Evolutionary conservation across 169 alveolate species (phyloP).

Genomic region (Hepatocystis sp.): DNA sequence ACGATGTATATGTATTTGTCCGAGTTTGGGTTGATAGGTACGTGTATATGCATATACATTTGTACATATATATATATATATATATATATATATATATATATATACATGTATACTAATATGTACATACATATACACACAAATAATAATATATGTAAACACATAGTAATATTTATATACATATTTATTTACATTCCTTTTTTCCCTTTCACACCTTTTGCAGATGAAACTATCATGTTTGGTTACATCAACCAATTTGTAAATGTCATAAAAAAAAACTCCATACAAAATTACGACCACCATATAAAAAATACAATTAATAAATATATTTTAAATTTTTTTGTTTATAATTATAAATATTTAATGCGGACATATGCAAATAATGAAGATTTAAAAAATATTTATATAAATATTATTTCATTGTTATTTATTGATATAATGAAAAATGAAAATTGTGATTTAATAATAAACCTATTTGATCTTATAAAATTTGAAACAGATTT

Average conservation of each 20-base stretch:
- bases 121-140: no score
- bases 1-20: constrained; percentile 13
- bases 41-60: constrained; percentile 2
- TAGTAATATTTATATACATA: no score
- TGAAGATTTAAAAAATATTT: constrained; percentile 17
- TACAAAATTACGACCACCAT: constrained; percentile 11
- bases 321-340: constrained; percentile 20
- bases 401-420: constrained; percentile 12
- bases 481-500: constrained; percentile 6
- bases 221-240: not conserved
- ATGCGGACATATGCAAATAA: not conserved
- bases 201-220: constrained; percentile 2
- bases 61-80: not conserved
- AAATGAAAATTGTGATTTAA: constrained; percentile 7
- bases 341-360: constrained; percentile 23
- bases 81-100: not conserved
- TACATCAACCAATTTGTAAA: constrained; percentile 4
- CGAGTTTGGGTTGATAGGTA: constrained; percentile 44
- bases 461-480: constrained; percentile 6
- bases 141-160: no score
- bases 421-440: constrained; percentile 45
- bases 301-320: constrained; percentile 23
- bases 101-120: not conserved
- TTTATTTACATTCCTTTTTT: not conserved
- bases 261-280: constrained; percentile 22